Conservation (phyloP, 1,139 yeast genomes). For the Wickerhamomyces sp. region DNA sequence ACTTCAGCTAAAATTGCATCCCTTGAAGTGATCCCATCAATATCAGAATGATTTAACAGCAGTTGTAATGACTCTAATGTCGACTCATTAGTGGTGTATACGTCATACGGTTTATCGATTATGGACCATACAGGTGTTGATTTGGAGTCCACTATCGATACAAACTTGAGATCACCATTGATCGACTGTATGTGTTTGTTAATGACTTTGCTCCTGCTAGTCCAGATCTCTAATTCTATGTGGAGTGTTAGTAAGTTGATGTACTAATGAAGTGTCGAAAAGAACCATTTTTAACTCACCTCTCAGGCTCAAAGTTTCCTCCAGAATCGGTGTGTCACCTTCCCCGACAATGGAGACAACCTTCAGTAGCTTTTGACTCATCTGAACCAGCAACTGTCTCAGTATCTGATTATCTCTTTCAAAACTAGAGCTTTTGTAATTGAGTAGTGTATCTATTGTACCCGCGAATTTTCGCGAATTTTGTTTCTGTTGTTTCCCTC, state of each 20-base stretch:
- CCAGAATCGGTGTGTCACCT: neutral
- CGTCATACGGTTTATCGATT: constrained; percentile 22
- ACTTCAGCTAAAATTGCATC: constrained; percentile 15
- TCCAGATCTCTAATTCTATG: constrained; percentile 23
- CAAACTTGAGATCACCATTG: constrained; percentile 6
- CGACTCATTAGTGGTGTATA: constrained; percentile 15
- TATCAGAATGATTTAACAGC: constrained; percentile 14
- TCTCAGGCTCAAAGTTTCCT: neutral
- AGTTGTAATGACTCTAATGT: constrained; percentile 12
- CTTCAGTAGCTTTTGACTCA: constrained; percentile 13
- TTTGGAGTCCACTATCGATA: constrained; percentile 16
- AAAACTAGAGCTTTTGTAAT: no score
- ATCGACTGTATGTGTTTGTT: constrained; percentile 14
- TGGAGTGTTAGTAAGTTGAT: neutral
- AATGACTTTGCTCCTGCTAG: constrained; percentile 20
- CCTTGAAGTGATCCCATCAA: constrained; percentile 7
- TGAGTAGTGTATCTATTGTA: no score
- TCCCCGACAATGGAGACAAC: constrained; percentile 3
- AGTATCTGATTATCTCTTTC: neutral
- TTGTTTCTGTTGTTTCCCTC: neutral
- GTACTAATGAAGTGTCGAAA: no score
- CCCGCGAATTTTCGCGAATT: neutral
- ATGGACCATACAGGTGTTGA: constrained; percentile 24
- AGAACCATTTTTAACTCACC: constrained; percentile 14
- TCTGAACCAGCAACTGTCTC: neutral